phyloP scores from a whole-genome alignment of 129 eudicot genomes.

The Arctium minus region DNA sequence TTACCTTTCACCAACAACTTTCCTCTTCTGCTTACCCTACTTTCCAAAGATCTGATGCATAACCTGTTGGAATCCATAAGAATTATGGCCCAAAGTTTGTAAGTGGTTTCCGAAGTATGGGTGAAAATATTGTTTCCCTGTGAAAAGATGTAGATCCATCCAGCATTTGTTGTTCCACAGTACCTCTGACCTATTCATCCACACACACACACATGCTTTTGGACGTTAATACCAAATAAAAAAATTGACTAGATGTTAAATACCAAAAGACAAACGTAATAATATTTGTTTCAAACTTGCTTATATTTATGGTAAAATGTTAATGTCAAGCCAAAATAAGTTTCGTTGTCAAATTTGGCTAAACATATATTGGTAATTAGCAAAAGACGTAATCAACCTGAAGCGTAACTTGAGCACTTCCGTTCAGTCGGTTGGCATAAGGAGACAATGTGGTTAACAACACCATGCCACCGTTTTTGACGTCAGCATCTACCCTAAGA shows the following conservation, averaged over 20 bases:
- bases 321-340: neutral
- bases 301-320: neutral
- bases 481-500: constrained; percentile 87
- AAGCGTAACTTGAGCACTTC: constrained; percentile 90
- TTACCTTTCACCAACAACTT: constrained; percentile 83
- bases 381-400: constrained; percentile 52
- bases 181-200: constrained; percentile 83
- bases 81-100: constrained; percentile 94
- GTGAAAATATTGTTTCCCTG: constrained; percentile 94
- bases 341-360: neutral
- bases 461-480: constrained; percentile 99
- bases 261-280: neutral
- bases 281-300: too few species aligned
- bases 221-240: neutral
- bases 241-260: neutral
- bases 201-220: neutral
- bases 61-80: constrained; percentile 23
- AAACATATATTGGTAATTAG: neutral
- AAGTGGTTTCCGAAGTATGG: constrained; percentile 86
- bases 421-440: constrained; percentile 89
- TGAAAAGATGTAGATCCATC: constrained; percentile 98
- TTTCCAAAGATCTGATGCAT: constrained; percentile 71
- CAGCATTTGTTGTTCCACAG: constrained; percentile 90
- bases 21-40: constrained; percentile 95
- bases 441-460: constrained; percentile 93